phyloP scores from a whole-genome alignment of 2,329 filamentous ascomycete species.

The Erysiphe pulchra region DNA sequence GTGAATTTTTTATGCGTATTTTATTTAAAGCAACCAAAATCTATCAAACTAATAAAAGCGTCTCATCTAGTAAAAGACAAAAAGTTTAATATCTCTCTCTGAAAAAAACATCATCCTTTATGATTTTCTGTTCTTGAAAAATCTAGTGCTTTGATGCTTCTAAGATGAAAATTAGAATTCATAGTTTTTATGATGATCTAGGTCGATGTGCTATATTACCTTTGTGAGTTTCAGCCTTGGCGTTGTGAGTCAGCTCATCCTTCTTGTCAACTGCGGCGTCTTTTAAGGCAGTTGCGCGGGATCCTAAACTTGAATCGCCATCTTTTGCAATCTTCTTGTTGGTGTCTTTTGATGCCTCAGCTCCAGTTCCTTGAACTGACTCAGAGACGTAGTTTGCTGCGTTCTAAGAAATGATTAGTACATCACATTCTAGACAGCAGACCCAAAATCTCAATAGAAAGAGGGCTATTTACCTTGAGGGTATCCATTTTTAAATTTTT shows the following conservation, averaged over 20 bases:
- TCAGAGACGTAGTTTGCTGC: slow-evolving; percentile 30
- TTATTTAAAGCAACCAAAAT: too few relatives aligned
- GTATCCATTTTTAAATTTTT: too few relatives aligned
- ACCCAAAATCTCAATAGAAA: too few relatives aligned
- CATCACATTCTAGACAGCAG: too few relatives aligned
- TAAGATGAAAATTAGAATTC: slow-evolving; percentile 3
- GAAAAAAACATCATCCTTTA: too few relatives aligned
- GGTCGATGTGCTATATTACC: slow-evolving; percentile 6
- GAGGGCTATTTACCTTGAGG: too few relatives aligned
- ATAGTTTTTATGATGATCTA: neutral
- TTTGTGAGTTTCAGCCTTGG: slow-evolving; percentile 23
- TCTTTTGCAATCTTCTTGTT: slow-evolving; percentile 32
- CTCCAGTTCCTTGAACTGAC: slow-evolving; percentile 21
- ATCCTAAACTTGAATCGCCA: slow-evolving; percentile 17
- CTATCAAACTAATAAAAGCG: too few relatives aligned
- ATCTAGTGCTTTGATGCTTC: slow-evolving; percentile 14
- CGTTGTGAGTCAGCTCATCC: slow-evolving; percentile 24
- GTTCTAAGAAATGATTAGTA: slow-evolving; percentile 13
- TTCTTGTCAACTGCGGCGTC: slow-evolving; percentile 26
- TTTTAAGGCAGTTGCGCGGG: slow-evolving; percentile 24
- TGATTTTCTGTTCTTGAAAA: neutral
- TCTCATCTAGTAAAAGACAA: too few relatives aligned
- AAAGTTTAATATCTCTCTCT: too few relatives aligned
- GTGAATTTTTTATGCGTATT: too few relatives aligned
- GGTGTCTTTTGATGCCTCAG: slow-evolving; percentile 27